Evolutionary conservation across 192 early-diverging fungal genomes (phyloP).

Genomic region (Backusella parvicylindrica): DNA sequence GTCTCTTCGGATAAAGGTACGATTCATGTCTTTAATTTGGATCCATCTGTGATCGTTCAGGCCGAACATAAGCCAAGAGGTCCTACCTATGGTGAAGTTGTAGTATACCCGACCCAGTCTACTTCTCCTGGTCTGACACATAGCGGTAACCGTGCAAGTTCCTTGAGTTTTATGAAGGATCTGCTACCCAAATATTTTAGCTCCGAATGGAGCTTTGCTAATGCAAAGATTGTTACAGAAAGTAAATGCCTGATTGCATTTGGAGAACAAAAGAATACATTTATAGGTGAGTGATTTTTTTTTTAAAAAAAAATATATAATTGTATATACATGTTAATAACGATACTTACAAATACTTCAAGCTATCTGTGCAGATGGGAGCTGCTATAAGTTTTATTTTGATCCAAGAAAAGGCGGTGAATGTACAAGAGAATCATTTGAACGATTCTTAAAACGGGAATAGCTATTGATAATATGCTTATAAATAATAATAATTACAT

Average conservation of each 20-base stretch:
- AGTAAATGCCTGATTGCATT: conserved; percentile 82
- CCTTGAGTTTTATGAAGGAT: conserved; percentile 71
- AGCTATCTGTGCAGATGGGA: conserved; percentile 86
- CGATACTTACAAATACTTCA: neutral
- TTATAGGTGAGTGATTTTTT: conserved; percentile 50
- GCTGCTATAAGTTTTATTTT: conserved; percentile 80
- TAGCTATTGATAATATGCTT: neutral
- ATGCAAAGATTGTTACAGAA: conserved; percentile 74
- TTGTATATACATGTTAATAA: neutral
- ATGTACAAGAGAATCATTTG: conserved; percentile 48
- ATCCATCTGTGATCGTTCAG: conserved; percentile 41
- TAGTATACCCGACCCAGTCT: conserved; percentile 13
- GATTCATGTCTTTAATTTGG: conserved; percentile 89
- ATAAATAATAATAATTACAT: neutral
- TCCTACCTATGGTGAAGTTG: conserved; percentile 52
- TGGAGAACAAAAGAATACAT: conserved; percentile 70
- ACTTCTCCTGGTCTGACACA: conserved; percentile 29
- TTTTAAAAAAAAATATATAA: too few species aligned
- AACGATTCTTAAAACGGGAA: conserved; percentile 38
- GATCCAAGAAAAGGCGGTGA: conserved; percentile 74
- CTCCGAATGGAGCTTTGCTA: conserved; percentile 92
- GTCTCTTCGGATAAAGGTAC: conserved; percentile 92
- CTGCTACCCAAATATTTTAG: conserved; percentile 92
- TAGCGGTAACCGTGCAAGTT: conserved; percentile 49
- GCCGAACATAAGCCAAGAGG: conserved; percentile 40